Conservation (phyloP, 2,329 filamentous ascomycete species). For the Talaromyces sp. region DNA sequence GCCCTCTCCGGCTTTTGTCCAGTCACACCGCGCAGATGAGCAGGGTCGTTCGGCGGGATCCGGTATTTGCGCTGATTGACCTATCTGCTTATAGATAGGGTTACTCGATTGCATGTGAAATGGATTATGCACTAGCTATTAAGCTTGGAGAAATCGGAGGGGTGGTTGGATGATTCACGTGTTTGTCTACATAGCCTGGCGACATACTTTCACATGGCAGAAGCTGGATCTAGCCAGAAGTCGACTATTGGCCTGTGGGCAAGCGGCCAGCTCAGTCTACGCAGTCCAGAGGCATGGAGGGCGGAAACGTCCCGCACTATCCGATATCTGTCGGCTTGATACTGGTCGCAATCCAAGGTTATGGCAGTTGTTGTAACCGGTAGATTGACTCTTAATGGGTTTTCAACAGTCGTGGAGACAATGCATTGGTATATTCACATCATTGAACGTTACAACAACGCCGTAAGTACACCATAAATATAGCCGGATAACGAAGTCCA, state of each 20-base stretch:
- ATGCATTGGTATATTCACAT: neutral
- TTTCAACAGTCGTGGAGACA: neutral
- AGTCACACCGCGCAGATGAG: neutral
- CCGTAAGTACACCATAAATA: neutral
- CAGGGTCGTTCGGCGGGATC: conserved; percentile 4
- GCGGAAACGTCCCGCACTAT: neutral
- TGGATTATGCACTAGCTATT: neutral
- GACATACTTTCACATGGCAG: neutral
- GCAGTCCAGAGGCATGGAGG: neutral
- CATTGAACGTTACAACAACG: neutral
- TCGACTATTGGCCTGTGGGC: neutral
- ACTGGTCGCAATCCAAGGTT: neutral
- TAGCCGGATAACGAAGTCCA: neutral
- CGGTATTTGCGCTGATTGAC: neutral
- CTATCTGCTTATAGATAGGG: neutral
- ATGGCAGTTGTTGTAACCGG: too few relatives aligned
- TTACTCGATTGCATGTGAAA: conserved; percentile 17
- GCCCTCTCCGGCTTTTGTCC: conserved; percentile 2
- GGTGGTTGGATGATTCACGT: neutral
- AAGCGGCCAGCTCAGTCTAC: neutral
- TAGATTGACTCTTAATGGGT: too few relatives aligned
- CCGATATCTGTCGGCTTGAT: neutral
- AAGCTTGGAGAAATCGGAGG: neutral
- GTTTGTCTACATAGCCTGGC: neutral
- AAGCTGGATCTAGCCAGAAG: neutral